Base-by-base conservation (phyloP, 169 alveolate species). In the Condylostoma magnum region DNA sequence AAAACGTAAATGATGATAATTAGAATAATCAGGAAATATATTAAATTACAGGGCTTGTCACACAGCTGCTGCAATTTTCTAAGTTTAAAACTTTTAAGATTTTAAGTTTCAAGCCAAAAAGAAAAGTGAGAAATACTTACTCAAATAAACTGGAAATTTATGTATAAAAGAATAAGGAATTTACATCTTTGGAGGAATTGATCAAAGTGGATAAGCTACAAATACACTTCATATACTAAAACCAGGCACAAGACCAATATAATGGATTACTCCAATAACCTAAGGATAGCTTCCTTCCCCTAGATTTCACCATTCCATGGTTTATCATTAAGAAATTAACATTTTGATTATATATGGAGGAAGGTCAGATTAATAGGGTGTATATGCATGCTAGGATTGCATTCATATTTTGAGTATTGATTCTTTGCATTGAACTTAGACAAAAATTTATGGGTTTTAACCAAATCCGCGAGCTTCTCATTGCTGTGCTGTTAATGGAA, bases 171-270 rank as follows among this genome's bases (percentile, higher is more conserved):
- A 22, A 18, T 50, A 57, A 22, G 75, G 75, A 47, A 47, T 66
- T 27, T 66, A 66, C 31, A n/a, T 66, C 1, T 66, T 66, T 30
- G 75, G 75, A 8, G 75, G 75, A 30, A 47, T 47, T 1, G 63
- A 50, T 47, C 2, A 22, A 28, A 63, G 48, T 22, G 28, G 27
- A 27, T 8, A 66, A 66, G 65, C 63, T 22, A 43, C 43, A 8
- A 30, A 43, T n/a, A 47, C 18, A 10, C 15, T 66, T 12, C 28
- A 63, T 20, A 15, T 66, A 1, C 2, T 66, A 10, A 18, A 41
- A 10, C 50, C 47, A 10, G 75, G 75, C 6, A 15, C 18, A 47
- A 66, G 46, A 30, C 75, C 75, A 15, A 25, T 66, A 25, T 22
- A 12, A 10, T 60, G 71, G 71, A 10, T 12, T 15, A 30, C 1